phyloP scores from a whole-genome alignment of 257 asterid species.

The Knoxia roxburghii region DNA sequence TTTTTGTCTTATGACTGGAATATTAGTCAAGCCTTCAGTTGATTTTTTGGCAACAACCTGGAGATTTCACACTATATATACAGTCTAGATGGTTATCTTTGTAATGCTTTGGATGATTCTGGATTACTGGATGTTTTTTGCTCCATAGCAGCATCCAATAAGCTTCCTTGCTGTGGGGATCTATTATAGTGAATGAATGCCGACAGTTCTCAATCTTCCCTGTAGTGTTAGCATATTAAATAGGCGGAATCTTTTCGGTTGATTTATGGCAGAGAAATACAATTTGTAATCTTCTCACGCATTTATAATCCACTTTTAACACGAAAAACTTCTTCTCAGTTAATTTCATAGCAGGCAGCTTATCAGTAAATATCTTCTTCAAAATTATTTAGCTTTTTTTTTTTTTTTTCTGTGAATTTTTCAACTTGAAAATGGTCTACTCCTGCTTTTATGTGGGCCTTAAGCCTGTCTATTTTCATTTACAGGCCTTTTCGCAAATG shows the following conservation, averaged over 20 bases:
- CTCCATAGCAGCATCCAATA: neutral
- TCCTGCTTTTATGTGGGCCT: neutral
- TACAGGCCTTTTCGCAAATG: conserved; percentile 96
- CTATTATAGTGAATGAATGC: neutral
- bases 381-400: neutral
- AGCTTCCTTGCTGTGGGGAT: neutral
- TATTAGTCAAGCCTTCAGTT: neutral
- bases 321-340: neutral
- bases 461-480: neutral
- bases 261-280: neutral
- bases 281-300: neutral
- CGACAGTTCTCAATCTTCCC: neutral
- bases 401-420: neutral
- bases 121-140: neutral
- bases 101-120: neutral
- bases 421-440: neutral
- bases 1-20: neutral
- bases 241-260: neutral
- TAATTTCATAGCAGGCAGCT: neutral
- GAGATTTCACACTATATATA: neutral
- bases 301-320: neutral
- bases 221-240: neutral
- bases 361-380: neutral
- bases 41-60: neutral
- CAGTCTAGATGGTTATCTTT: neutral